Conservation (phyloP, 2,329 filamentous ascomycete species). For the Paracoccidioides lutzii region DNA sequence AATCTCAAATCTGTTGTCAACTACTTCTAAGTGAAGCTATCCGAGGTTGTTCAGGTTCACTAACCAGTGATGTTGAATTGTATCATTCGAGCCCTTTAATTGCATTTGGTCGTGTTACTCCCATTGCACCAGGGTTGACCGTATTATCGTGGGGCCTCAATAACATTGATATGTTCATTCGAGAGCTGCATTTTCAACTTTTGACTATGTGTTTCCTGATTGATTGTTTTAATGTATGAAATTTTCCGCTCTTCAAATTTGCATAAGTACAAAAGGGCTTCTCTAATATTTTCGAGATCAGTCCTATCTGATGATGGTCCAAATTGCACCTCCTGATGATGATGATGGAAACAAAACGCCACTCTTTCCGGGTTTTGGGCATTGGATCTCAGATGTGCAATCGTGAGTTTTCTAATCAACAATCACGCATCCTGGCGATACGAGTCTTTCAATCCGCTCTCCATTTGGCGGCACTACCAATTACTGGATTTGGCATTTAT, state of each 20-base stretch:
- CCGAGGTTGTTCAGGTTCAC: too few relatives aligned
- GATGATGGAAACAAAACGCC: neutral
- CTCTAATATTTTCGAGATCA: neutral
- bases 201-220: too few relatives aligned
- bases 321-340: neutral
- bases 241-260: neutral
- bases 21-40: too few relatives aligned
- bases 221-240: neutral
- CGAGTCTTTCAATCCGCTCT: neutral
- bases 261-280: neutral
- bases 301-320: neutral
- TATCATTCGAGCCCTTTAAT: conserved; percentile 15
- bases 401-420: neutral
- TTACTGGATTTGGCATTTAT: neutral
- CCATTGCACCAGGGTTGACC: conserved; percentile 7
- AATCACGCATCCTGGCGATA: neutral
- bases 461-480: neutral
- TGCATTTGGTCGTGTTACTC: conserved; percentile 14
- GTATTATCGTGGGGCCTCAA: too few relatives aligned
- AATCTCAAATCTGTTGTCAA: too few relatives aligned
- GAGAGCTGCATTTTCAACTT: neutral
- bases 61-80: neutral
- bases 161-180: too few relatives aligned
- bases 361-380: neutral
- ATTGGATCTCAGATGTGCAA: neutral